These are phyloP conservation scores for Malus hybrid DNA, from an alignment of 331 rosid genomes.

Conservation along the genomic window DNA sequence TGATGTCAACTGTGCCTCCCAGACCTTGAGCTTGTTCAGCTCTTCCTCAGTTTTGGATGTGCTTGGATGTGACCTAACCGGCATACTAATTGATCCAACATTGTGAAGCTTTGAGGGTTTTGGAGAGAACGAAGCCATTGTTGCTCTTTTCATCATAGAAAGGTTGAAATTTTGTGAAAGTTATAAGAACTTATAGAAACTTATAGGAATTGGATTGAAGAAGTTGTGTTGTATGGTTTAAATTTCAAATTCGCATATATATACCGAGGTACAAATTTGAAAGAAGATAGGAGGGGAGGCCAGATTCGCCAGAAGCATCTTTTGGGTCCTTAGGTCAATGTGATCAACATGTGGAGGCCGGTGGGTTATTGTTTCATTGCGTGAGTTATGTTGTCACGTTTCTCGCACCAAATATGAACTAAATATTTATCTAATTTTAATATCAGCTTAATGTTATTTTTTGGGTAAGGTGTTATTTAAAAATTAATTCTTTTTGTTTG, in stretches of 20 bases:
- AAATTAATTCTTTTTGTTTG: neutral
- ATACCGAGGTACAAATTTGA: neutral
- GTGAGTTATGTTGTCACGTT: slow-evolving; percentile 35
- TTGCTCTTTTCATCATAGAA: slow-evolving; percentile 25
- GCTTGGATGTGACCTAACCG: slow-evolving; percentile 73
- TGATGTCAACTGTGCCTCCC: slow-evolving; percentile 11
- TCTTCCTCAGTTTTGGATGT: slow-evolving; percentile 40
- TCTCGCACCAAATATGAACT: slow-evolving; percentile 4
- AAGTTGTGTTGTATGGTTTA: no score
- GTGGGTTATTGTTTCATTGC: slow-evolving; percentile 7
- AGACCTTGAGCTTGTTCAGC: slow-evolving; percentile 42
- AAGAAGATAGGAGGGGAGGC: neutral
- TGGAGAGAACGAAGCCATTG: slow-evolving; percentile 38
- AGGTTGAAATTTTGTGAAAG: neutral
- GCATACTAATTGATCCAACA: slow-evolving; percentile 59
- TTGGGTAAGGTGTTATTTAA: slow-evolving; percentile 10
- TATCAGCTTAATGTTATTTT: neutral
- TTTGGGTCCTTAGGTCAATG: slow-evolving; percentile 7
- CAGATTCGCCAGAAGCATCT: slow-evolving; percentile 12
- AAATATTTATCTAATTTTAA: slow-evolving; percentile 1
- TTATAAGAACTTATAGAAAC: neutral
- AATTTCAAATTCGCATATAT: neutral
- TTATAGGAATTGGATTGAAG: neutral
- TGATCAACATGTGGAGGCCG: slow-evolving; percentile 17
- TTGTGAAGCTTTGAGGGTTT: slow-evolving; percentile 19